phyloP scores from a whole-genome alignment of 208 protist genomes.

The Sergeia podlipaevii region DNA sequence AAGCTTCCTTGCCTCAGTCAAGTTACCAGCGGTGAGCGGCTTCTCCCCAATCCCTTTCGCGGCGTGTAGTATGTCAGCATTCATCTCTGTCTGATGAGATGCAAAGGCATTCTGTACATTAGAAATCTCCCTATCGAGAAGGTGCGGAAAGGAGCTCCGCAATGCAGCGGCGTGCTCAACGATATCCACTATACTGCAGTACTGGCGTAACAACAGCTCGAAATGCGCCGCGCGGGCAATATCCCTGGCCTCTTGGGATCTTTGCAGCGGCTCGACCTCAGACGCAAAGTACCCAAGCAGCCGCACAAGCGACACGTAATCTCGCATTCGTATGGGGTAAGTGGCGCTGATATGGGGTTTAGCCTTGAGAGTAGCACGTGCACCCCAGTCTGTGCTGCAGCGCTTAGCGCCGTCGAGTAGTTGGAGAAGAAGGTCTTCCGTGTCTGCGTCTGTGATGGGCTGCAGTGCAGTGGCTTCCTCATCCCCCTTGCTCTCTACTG shows the following conservation, averaged over 20 bases:
- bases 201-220: slow-evolving; percentile 21
- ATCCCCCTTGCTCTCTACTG: not conserved
- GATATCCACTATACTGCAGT: slow-evolving; percentile 20
- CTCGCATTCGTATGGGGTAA: slow-evolving; percentile 14
- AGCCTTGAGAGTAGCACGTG: slow-evolving; percentile 2
- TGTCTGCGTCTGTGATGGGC: not conserved
- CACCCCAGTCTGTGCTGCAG: not conserved
- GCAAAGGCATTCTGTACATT: no score
- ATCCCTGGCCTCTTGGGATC: no score
- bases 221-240: not conserved
- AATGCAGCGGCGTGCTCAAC: slow-evolving; percentile 10
- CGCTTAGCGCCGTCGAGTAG: not conserved
- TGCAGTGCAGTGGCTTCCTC: not conserved
- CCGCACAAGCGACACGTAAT: slow-evolving; percentile 16
- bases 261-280: no score
- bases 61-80: no score
- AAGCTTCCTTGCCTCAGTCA: no score
- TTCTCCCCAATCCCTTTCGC: no score
- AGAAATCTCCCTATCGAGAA: no score
- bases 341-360: slow-evolving; percentile 10
- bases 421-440: no score
- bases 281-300: no score
- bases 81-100: no score
- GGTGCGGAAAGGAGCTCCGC: no score
- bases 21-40: no score